Conservation (phyloP, 2,329 filamentous ascomycete species). For the Fusarium duplospermum region DNA sequence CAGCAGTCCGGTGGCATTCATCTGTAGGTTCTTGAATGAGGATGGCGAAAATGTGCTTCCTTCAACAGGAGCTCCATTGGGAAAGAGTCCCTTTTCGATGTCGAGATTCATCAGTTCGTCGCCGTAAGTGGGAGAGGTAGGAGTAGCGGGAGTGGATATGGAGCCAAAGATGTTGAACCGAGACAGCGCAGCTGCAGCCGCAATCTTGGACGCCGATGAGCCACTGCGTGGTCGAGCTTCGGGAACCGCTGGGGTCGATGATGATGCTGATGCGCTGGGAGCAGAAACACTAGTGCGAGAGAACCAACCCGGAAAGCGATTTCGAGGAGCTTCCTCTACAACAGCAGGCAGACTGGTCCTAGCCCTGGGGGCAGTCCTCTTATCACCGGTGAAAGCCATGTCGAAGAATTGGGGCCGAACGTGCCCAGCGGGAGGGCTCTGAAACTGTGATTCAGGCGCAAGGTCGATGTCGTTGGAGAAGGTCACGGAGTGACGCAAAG, state of each 20-base stretch:
- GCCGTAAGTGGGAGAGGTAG: constrained; percentile 48
- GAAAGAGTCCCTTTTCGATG: constrained; percentile 66
- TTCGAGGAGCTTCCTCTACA: constrained; percentile 32
- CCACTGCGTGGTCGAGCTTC: constrained; percentile 31
- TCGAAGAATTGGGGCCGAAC: constrained; percentile 45
- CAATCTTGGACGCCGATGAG: constrained; percentile 50
- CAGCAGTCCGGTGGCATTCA: constrained; percentile 67
- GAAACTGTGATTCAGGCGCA: constrained; percentile 25
- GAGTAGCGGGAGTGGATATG: constrained; percentile 57
- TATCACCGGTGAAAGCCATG: constrained; percentile 49
- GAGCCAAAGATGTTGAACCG: constrained; percentile 61
- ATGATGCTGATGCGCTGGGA: constrained; percentile 9
- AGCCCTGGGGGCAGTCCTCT: constrained; percentile 21
- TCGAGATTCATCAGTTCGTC: constrained; percentile 69
- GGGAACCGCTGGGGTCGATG: constrained; percentile 27
- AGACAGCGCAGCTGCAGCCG: constrained; percentile 47
- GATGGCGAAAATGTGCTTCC: constrained; percentile 67
- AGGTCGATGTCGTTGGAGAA: constrained; percentile 34
- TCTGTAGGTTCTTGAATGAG: constrained; percentile 70
- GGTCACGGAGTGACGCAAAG: constrained; percentile 47
- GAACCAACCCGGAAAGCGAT: constrained; percentile 40
- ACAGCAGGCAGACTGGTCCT: constrained; percentile 24
- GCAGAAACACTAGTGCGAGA: constrained; percentile 28
- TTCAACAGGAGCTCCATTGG: constrained; percentile 54
- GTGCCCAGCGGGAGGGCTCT: constrained; percentile 20